phyloP scores from a whole-genome alignment of 164 flowering plant species.

The Dillenia turbinata region DNA sequence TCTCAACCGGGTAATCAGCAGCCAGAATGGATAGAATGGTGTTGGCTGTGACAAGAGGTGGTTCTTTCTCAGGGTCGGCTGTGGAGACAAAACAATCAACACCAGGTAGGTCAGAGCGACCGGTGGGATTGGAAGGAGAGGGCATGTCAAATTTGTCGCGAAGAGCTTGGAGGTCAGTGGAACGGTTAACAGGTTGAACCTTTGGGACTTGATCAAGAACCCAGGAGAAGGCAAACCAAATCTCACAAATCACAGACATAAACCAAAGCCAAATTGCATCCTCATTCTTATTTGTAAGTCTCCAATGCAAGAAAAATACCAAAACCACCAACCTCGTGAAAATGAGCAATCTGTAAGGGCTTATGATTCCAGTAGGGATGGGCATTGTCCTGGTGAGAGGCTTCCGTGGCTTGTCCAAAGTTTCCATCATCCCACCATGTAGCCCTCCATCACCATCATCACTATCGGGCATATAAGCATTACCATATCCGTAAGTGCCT shows the following conservation, averaged over 20 bases:
- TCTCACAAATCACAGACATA: conserved; percentile 68
- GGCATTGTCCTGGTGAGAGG: conserved; percentile 69
- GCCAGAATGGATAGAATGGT: conserved; percentile 76
- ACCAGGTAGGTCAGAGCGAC: conserved; percentile 79
- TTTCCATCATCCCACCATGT: conserved; percentile 35
- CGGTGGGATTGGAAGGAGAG: conserved; percentile 61
- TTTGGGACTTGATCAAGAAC: conserved; percentile 79
- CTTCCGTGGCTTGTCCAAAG: conserved; percentile 71
- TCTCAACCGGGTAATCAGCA: conserved; percentile 74
- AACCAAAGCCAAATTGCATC: conserved; percentile 78
- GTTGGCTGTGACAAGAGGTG: conserved; percentile 77
- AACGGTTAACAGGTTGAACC: conserved; percentile 59
- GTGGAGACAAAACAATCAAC: conserved; percentile 76
- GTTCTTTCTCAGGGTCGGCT: conserved; percentile 87
- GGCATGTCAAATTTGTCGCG: conserved; percentile 75
- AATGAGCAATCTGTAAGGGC: conserved; percentile 76
- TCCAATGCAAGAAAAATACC: conserved; percentile 61
- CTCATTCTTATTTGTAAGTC: conserved; percentile 48
- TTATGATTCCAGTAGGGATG: conserved; percentile 51
- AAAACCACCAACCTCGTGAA: conserved; percentile 41
- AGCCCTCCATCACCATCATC: conserved; percentile 30
- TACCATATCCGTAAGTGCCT: conserved; percentile 79
- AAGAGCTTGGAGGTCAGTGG: conserved; percentile 51
- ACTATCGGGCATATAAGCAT: conserved; percentile 57
- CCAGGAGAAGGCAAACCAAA: conserved; percentile 91